Conservation (phyloP, 2,329 filamentous ascomycete species). For the Fusarium brevicatenulatum region DNA sequence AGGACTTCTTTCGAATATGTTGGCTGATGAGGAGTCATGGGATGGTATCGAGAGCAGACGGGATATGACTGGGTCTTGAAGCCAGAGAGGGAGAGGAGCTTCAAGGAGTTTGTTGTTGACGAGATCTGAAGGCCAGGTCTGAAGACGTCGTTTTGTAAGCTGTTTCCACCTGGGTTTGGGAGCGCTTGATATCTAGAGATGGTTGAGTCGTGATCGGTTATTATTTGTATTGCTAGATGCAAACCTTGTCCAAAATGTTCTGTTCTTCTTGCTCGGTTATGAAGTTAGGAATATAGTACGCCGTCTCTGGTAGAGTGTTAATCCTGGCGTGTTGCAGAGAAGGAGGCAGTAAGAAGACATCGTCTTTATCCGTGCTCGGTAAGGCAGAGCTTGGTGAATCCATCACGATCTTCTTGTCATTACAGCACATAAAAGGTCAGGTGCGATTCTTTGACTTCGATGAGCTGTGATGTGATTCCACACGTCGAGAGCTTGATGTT, state of each 20-base stretch:
- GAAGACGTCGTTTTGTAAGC: constrained; percentile 87
- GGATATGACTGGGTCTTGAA: constrained; percentile 74
- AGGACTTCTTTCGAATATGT: constrained; percentile 71
- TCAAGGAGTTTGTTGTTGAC: constrained; percentile 81
- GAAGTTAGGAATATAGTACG: constrained; percentile 90
- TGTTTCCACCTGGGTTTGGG: constrained; percentile 86
- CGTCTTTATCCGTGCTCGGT: not conserved
- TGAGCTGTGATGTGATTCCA: constrained; percentile 20
- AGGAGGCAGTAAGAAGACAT: constrained; percentile 53
- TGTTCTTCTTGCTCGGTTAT: constrained; percentile 80
- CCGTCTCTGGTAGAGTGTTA: constrained; percentile 66
- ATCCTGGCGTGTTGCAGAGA: constrained; percentile 65
- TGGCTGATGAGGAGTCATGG: constrained; percentile 40
- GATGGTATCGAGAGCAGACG: constrained; percentile 65
- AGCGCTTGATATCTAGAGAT: constrained; percentile 64
- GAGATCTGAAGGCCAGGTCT: constrained; percentile 89
- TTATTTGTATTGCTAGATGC: constrained; percentile 14
- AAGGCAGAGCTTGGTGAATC: constrained; percentile 11
- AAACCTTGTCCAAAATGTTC: constrained; percentile 75
- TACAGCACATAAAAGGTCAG: not conserved
- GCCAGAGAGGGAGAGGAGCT: constrained; percentile 78
- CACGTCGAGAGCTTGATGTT: constrained; percentile 13
- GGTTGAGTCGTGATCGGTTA: constrained; percentile 28
- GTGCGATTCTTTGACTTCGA: not conserved
- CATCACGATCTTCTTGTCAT: constrained; percentile 18